Conservation (phyloP, 331 rosid genomes). For the Pyracantha coccinea region DNA sequence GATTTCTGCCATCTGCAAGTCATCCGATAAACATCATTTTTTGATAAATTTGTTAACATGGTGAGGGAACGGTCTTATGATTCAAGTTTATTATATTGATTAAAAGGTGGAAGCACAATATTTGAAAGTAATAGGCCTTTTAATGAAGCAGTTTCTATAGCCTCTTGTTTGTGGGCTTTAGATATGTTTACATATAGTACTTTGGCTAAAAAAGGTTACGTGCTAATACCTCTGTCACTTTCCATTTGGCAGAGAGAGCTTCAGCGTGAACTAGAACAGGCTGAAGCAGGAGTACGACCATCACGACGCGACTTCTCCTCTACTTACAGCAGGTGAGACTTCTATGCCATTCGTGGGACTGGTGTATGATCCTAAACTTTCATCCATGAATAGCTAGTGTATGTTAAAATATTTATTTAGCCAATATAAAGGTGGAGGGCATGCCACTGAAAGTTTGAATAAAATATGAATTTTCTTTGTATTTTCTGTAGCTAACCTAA, state of each 20-base stretch:
- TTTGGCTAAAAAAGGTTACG: neutral
- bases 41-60: neutral
- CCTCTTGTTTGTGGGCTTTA: slow-evolving; percentile 10
- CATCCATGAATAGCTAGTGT: neutral
- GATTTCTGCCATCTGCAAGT: neutral
- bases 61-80: neutral
- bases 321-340: slow-evolving; percentile 57
- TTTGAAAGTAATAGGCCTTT: neutral
- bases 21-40: neutral
- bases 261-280: slow-evolving; percentile 91
- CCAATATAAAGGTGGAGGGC: neutral
- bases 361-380: neutral
- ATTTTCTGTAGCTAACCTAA: neutral
- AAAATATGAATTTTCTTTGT: neutral
- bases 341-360: slow-evolving; percentile 2
- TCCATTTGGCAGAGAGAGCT: slow-evolving; percentile 63
- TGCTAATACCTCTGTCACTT: slow-evolving; percentile 5
- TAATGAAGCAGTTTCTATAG: neutral
- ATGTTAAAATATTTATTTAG: neutral
- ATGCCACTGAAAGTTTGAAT: neutral
- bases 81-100: neutral
- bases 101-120: neutral
- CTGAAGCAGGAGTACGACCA: slow-evolving; percentile 73
- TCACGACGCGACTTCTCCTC: slow-evolving; percentile 82
- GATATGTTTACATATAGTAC: neutral